Evolutionary conservation across 768 basidiomycete genomes (phyloP).

Genomic region (Russula griseocarnosa): DNA sequence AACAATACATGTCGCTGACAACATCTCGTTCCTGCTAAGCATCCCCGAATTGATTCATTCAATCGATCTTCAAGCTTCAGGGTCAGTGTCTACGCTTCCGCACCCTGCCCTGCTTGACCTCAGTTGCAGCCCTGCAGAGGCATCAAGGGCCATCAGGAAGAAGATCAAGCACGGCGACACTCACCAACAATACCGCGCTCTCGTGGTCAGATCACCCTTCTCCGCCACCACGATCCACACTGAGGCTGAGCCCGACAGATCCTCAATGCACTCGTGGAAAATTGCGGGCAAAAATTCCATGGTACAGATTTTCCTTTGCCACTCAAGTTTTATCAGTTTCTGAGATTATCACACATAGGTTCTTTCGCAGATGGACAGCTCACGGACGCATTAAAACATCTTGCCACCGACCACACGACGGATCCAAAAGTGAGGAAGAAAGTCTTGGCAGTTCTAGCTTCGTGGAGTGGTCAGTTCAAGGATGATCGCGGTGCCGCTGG

Average conservation of each 20-base stretch:
- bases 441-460: constrained; percentile 63
- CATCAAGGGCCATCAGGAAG: constrained; percentile 87
- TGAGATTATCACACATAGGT: constrained; percentile 40
- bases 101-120: constrained; percentile 5
- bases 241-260: constrained; percentile 46
- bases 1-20: not conserved
- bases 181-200: constrained; percentile 88
- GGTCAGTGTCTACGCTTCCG: constrained; percentile 36
- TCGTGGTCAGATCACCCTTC: constrained; percentile 56
- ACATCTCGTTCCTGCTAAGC: constrained; percentile 39
- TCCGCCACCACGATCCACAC: not conserved
- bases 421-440: constrained; percentile 89
- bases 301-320: constrained; percentile 41
- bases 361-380: constrained; percentile 77
- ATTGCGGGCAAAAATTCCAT: constrained; percentile 82
- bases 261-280: constrained; percentile 88
- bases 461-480: constrained; percentile 77
- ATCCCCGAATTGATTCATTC: constrained; percentile 91
- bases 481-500: constrained; percentile 72
- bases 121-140: constrained; percentile 66
- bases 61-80: constrained; percentile 78
- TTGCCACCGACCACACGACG: constrained; percentile 66
- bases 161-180: constrained; percentile 94
- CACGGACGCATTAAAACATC: constrained; percentile 72
- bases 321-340: not conserved